Percentiles rank a stretch among this genome's conserved stretches.
These are phyloP conservation scores for Tulasnella sp. DNA, from an alignment of 768 basidiomycete genomes.

Conservation along the genomic window DNA sequence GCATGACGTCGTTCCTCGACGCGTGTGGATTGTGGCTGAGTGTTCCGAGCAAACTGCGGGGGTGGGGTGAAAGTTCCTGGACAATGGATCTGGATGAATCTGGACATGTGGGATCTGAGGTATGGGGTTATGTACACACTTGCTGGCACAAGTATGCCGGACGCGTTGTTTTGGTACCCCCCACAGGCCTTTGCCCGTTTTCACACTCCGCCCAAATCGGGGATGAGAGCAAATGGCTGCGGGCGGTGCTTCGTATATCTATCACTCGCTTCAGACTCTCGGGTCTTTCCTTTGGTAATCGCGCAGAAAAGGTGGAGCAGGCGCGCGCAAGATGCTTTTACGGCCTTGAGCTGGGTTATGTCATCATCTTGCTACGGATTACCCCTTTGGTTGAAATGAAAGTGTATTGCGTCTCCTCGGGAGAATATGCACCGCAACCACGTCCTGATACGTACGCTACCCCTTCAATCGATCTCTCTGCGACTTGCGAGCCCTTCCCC, in stretches of 20 bases:
- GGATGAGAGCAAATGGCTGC: constrained; percentile 11
- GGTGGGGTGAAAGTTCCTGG: not conserved
- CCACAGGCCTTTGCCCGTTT: not conserved
- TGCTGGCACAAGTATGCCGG: not conserved
- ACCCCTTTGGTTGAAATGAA: constrained; percentile 17
- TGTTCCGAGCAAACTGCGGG: constrained; percentile 1
- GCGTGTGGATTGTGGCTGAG: constrained; percentile 13
- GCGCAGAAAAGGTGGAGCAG: not conserved
- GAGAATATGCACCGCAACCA: not conserved
- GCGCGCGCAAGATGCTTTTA: not conserved
- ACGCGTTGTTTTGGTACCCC: constrained; percentile 6
- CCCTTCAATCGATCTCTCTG: constrained; percentile 5
- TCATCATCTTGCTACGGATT: not conserved
- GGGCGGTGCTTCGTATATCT: not conserved
- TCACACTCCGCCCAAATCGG: constrained; percentile 15
- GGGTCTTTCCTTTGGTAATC: not conserved
- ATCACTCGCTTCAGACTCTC: not conserved
- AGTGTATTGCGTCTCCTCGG: not conserved
- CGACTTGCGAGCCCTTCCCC: constrained; percentile 4
- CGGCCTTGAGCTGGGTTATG: not conserved
- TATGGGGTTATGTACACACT: constrained; percentile 21
- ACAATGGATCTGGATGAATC: constrained; percentile 1
- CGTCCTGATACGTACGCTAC: not conserved
- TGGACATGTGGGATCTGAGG: constrained; percentile 21
- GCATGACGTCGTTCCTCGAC: not conserved